These are phyloP conservation scores for Heritiera fomes DNA, from an alignment of 345 rosid species.

Conservation along the genomic window DNA sequence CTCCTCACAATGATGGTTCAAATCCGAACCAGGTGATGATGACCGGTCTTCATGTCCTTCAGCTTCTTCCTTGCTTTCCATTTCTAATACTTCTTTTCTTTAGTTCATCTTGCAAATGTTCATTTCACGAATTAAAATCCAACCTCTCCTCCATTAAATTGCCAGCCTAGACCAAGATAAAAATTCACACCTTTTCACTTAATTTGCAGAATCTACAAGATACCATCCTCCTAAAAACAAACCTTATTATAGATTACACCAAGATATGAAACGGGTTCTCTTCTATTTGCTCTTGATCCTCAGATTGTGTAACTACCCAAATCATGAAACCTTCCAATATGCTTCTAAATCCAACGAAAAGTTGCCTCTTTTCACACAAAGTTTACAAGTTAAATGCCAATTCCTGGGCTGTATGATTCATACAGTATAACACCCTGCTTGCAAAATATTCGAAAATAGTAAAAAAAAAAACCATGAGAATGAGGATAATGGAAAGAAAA, in stretches of 20 bases:
- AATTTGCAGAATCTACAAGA: conserved; percentile 13
- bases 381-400: conserved; percentile 16
- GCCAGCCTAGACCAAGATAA: neutral
- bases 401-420: conserved; percentile 7
- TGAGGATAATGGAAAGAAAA: conserved; percentile 16
- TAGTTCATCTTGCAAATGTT: conserved; percentile 33
- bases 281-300: conserved; percentile 21
- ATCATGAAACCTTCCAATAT: conserved; percentile 17
- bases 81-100: conserved; percentile 24
- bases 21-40: conserved; percentile 28
- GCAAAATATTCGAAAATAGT: neutral
- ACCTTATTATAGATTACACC: conserved; percentile 10
- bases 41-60: conserved; percentile 47
- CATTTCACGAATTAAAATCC: conserved; percentile 31
- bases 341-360: conserved; percentile 1
- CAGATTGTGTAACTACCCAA: conserved; percentile 17
- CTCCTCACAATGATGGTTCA: conserved; percentile 40
- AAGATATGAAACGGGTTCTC: conserved; percentile 17
- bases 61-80: conserved; percentile 54
- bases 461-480: neutral
- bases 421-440: conserved; percentile 17
- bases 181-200: conserved; percentile 16
- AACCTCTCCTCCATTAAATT: conserved; percentile 25
- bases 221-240: conserved; percentile 4
- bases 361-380: neutral